phyloP scores from a whole-genome alignment of 768 basidiomycete genomes.

The Lyophyllum semitale region DNA sequence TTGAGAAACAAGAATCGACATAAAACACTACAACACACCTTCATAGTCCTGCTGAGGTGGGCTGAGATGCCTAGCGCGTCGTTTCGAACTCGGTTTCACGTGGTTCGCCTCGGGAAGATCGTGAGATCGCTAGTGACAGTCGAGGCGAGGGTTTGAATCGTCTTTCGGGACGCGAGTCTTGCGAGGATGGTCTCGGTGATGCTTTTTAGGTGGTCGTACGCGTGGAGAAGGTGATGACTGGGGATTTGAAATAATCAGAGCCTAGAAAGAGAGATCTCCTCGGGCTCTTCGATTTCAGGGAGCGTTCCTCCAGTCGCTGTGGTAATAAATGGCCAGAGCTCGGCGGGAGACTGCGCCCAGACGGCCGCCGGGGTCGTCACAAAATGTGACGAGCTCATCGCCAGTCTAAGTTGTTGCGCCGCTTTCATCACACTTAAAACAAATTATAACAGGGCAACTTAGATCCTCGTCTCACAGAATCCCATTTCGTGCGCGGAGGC shows the following conservation, averaged over 20 bases:
- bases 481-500: no score
- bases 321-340: slow-evolving; percentile 55
- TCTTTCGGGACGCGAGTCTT: not conserved
- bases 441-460: no score
- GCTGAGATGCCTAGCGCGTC: slow-evolving; percentile 7
- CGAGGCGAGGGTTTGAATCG: not conserved
- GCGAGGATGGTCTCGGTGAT: not conserved
- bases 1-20: not conserved
- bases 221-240: slow-evolving; percentile 1
- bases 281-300: slow-evolving; percentile 13
- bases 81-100: not conserved
- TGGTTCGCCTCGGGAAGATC: not conserved
- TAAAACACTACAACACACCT: not conserved
- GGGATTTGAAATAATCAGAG: not conserved
- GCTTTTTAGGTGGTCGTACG: slow-evolving; percentile 7
- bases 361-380: no score
- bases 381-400: no score
- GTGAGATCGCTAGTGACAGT: not conserved
- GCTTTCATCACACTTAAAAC: no score
- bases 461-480: no score
- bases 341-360: slow-evolving; percentile 11
- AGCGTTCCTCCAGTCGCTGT: slow-evolving; percentile 56
- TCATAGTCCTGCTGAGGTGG: slow-evolving; percentile 5
- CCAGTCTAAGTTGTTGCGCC: no score
- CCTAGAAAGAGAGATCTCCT: not conserved